Evolutionary conservation across 371 early-diverging fungal species (phyloP), one percentile per base, ranked within the genome.

Genomic region (Mortierella sp.): DNA sequence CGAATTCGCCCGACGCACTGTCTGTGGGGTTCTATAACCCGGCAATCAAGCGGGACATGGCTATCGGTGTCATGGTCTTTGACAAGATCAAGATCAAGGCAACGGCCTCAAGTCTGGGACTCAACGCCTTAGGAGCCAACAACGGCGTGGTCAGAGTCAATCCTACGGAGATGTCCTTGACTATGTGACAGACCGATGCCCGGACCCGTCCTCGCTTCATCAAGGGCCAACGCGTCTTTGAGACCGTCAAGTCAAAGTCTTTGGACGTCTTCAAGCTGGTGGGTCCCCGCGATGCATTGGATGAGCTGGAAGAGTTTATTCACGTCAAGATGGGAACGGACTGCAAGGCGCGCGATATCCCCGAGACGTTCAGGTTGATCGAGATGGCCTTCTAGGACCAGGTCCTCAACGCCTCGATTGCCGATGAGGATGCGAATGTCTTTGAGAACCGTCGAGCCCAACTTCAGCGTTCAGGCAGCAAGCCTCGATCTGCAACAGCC

Each of bases 1-100:
- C 83, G 11, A 78, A 83, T n/a, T 65, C 72, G 11, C 73, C 74
- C 13, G 75, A 78, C 9, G 78, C 79, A 0, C 68, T 78, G 13
- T 83, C 75, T 4, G 76, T 83, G 8, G 83, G 79, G 0, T 83
- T 83, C 68, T 78, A 71, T 61, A 83, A 78, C 44, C 76, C 83
- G 22, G 76, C 44, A 2, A 83, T 79, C 2, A 71, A 69, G 34
- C 78, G 79, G 3, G 83, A 83, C 11, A 78, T 78, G 78, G 71
- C 79, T 0, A 55, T 71, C 0, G 83, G 83, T 0, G 79, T 78
- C 34, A 66, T 81, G 71, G 70, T 81, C 67, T 70, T 77, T 63
- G 72, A 74, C 47, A 77, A 70, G 47, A 70, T 24, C 47, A 66
- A 70, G 39, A 55, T 68, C 44, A 73, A 72, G 68, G 70, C 77